Base-by-base conservation (phyloP, 2,329 filamentous ascomycete genomes). In the Monosporascus sp. region DNA sequence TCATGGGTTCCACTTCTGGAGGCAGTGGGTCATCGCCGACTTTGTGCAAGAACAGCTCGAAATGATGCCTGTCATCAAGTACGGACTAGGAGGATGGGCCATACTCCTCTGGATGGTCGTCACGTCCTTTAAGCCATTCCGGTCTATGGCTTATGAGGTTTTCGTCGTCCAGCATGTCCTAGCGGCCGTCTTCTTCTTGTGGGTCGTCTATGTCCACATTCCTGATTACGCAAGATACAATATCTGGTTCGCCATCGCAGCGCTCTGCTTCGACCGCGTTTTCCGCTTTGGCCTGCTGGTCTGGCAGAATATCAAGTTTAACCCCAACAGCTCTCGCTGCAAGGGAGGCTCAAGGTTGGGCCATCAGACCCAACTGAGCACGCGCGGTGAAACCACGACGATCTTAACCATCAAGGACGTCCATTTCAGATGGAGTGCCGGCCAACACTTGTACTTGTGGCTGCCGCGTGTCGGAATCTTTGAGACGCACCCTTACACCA, bases 1-100 rank as follows among this genome's bases (percentile, higher is more conserved):
- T 3, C 87, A 90, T 61, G 85, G 87, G 55, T 87, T 82, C 60
- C 82, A 87, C 66, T 89, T 88, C 66, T 85, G 83, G 70, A 72
- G 73, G 3, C 78, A 85, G 63, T 89, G 86, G 83, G 77, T 77
- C 25, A 72, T 73, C 11, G 77, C 81, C 51, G 79, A 81, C 54
- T 82, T 86, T 54, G 75, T 88, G 31, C 69, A 78, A 41, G 70
- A 75, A 20, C 80, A 88, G 64, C 69, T 89, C 18, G 62, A 74
- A 39, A 77, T 82, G 53, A 84, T 88, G 77, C 76, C 80, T 6
- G 79, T 88, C 62, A 79, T 86, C 54, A 82, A 81, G 62, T 87
- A 86, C 59, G 87, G 87, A 7, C 67, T 89, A 2, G 84, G 77
- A 8, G 85, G 85, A 1, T 89, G 86, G 85, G 81, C 69, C 1